Evolutionary conservation across 345 rosid species (phyloP).

Genomic region (Hirschfeldia incana): DNA sequence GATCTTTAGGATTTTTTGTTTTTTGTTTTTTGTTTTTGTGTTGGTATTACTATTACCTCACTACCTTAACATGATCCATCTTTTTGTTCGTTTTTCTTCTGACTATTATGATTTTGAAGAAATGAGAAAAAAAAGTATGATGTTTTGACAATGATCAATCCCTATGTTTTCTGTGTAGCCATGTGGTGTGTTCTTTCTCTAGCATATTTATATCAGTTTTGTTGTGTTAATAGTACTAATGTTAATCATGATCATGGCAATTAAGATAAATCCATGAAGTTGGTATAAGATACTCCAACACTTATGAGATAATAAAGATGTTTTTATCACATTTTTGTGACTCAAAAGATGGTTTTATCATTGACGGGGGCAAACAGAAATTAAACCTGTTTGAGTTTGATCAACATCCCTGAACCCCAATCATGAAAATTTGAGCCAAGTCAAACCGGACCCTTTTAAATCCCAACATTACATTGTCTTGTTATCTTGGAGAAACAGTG

Average conservation of each 20-base stretch:
- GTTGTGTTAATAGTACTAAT: not conserved
- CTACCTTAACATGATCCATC: constrained; percentile 21
- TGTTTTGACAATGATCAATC: not conserved
- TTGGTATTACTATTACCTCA: constrained; percentile 27
- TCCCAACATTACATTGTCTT: not conserved
- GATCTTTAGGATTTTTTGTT: constrained; percentile 13
- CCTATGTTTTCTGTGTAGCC: not conserved
- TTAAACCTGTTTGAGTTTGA: constrained; percentile 1
- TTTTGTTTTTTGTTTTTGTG: constrained; percentile 5
- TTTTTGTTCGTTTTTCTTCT: constrained; percentile 24
- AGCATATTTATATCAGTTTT: not conserved
- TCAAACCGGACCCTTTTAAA: no score
- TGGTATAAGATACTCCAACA: not conserved
- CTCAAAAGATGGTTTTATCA: no score
- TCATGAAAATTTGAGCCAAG: not conserved
- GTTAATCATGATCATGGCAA: no score
- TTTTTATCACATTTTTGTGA: not conserved
- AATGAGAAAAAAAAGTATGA: constrained; percentile 16
- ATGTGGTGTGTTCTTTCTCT: not conserved
- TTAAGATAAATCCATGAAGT: not conserved
- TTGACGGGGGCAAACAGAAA: no score
- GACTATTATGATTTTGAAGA: constrained; percentile 24
- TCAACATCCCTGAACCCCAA: no score
- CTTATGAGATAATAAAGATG: not conserved
- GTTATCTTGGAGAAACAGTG: not conserved